These are phyloP conservation scores for Penicillium cataractarum DNA, from an alignment of 495 filamentous ascomycete species.

Conservation along the genomic window DNA sequence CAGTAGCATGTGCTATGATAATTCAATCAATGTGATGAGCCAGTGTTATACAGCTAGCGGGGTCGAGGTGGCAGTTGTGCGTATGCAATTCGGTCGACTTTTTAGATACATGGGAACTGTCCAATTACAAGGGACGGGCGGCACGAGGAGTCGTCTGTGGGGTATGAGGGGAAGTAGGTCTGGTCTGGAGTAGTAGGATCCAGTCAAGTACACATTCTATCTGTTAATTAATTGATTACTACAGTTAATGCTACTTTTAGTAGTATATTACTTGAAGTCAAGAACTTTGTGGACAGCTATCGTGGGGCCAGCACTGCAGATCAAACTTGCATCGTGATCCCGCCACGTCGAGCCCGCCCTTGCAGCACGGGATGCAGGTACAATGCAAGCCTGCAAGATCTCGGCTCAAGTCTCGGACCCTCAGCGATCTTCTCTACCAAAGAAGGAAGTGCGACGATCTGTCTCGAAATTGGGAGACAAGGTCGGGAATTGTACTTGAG, in stretches of 20 bases:
- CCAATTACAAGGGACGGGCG: neutral
- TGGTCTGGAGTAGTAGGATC: neutral
- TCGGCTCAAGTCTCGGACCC: neutral
- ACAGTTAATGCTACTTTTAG: neutral
- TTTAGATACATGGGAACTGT: neutral
- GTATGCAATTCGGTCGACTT: neutral
- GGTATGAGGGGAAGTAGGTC: neutral
- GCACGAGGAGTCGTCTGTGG: neutral
- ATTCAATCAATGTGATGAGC: neutral
- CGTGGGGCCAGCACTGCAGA: neutral
- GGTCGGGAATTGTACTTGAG: neutral
- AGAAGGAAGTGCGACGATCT: neutral
- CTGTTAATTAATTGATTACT: neutral
- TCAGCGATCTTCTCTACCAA: neutral
- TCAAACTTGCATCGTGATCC: neutral
- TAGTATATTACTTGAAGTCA: neutral
- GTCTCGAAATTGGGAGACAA: neutral
- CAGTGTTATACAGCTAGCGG: neutral
- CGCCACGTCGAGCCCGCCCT: neutral
- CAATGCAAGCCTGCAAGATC: neutral
- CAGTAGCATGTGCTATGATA: neutral
- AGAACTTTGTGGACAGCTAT: no score
- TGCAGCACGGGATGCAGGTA: conserved; percentile 3
- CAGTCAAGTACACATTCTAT: neutral
- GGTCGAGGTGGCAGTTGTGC: neutral